Base-by-base conservation (phyloP, 306 rosid species). In the Cyamopsis tetragonoloba region DNA sequence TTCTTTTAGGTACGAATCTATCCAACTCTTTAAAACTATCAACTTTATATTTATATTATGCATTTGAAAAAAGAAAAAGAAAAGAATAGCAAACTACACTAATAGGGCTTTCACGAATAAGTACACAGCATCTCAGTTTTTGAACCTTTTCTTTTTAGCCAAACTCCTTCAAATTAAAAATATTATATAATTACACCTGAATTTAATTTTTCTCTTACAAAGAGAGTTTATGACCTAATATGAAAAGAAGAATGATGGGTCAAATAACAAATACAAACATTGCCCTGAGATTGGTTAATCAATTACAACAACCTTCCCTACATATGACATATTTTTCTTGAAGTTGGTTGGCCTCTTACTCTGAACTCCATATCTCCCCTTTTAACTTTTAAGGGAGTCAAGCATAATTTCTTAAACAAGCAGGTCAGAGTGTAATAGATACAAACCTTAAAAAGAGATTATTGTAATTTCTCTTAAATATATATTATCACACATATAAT, bases 151-250 rank as follows among this genome's bases (percentile, higher is more conserved):
- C 18, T 39, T 63, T 51, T 19, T 41, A n/a, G 72, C 42, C 49
- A 14, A 51, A 62, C 28, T 50, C 54, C 42, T 48, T 44, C 35
- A 34, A 55, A 34, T 65, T 65, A 65, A 55, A 11, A 22, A 11
- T n/a, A n/a, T 10, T 30, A 11, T 11, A 30, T 43, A 27, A 23
- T 35, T 31, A 20, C 35, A 49, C 37, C 7, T 55, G 14, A 53
- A 50, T 14, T 41, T 39, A 3, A 19, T 38, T 41, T 18, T 37
- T 19, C 7, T 72, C 58, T 37, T 15, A 38, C 3, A 46, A 22
- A 10, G 64, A 55, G 22, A 55, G 77, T 17, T 74, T 41, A 15
- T 67, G 46, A 31, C 70, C 63, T 26, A 49, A 58, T 39, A 49
- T 9, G 31, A 49, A 58, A 49, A 60, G 68, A 48, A 8, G 12